Percentiles rank a stretch among this genome's conserved stretches.
These are phyloP conservation scores for Bolboschoenus planiculmis DNA, from an alignment of 176 grass and related monocot species.

Conservation along the genomic window DNA sequence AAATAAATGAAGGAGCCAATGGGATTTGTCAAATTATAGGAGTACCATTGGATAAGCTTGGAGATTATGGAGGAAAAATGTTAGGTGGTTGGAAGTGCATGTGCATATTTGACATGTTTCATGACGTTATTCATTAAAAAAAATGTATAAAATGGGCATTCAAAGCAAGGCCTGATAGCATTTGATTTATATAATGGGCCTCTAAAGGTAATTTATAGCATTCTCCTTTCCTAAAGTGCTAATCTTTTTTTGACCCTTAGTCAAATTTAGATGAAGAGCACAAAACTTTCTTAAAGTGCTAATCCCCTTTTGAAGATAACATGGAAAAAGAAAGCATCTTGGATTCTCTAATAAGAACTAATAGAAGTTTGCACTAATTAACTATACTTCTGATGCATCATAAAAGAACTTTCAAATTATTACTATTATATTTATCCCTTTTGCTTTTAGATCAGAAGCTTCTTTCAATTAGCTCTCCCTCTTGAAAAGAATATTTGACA, in stretches of 20 bases:
- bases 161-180: background rate
- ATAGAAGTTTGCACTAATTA: background rate
- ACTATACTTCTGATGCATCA: background rate
- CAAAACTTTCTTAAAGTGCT: background rate
- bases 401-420: background rate
- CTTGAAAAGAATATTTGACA: background rate
- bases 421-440: background rate
- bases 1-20: background rate
- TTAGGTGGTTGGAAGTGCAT: background rate
- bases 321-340: background rate
- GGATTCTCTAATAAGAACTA: background rate
- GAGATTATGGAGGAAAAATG: background rate
- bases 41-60: background rate
- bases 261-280: background rate
- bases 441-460: background rate
- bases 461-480: background rate
- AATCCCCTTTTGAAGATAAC: background rate
- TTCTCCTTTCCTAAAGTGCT: background rate
- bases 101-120: background rate
- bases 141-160: background rate
- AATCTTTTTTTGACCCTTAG: background rate
- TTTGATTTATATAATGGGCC: background rate
- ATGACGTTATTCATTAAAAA: background rate
- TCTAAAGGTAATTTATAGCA: background rate
- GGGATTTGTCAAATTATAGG: constrained; percentile 4